A percentile compares a stretch with the other conserved stretches of the same genome.
These are phyloP conservation scores for Exsudoporus frostii DNA, from an alignment of 768 basidiomycete genomes.

Conservation along the genomic window DNA sequence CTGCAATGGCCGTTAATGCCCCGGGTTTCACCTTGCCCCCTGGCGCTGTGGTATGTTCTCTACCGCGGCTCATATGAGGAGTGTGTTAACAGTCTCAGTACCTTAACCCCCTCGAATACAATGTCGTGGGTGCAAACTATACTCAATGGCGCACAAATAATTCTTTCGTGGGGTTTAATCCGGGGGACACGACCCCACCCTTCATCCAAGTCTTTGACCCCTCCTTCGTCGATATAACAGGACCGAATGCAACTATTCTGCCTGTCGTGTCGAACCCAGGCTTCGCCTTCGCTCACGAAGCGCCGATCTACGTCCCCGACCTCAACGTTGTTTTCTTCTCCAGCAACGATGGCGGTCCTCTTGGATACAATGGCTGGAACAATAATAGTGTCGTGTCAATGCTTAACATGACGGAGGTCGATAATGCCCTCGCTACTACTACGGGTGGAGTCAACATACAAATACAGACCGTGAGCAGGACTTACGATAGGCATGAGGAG, in stretches of 20 bases:
- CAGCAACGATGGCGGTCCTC: slow-evolving; percentile 63
- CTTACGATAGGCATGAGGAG: neutral
- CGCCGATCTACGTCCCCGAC: slow-evolving; percentile 61
- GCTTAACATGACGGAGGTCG: slow-evolving; percentile 58
- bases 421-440: slow-evolving; percentile 38
- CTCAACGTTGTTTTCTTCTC: slow-evolving; percentile 74
- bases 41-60: slow-evolving; percentile 19
- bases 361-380: slow-evolving; percentile 61
- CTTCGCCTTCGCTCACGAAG: slow-evolving; percentile 78
- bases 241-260: slow-evolving; percentile 52
- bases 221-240: slow-evolving; percentile 59
- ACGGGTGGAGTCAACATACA: slow-evolving; percentile 29
- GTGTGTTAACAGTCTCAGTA: slow-evolving; percentile 33
- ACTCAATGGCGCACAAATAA: slow-evolving; percentile 34
- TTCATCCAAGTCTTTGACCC: slow-evolving; percentile 58
- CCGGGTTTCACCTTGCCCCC: slow-evolving; percentile 10
- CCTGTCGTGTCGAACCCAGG: slow-evolving; percentile 57
- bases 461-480: slow-evolving; percentile 36
- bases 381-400: slow-evolving; percentile 63
- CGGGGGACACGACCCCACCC: slow-evolving; percentile 34
- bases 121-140: slow-evolving; percentile 47
- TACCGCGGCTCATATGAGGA: neutral
- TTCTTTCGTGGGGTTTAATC: slow-evolving; percentile 51
- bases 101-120: slow-evolving; percentile 48
- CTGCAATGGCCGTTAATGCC: neutral